Evolutionary conservation across 441 rosid genomes (phyloP).

Genomic region (Adansonia madagascariensis): DNA sequence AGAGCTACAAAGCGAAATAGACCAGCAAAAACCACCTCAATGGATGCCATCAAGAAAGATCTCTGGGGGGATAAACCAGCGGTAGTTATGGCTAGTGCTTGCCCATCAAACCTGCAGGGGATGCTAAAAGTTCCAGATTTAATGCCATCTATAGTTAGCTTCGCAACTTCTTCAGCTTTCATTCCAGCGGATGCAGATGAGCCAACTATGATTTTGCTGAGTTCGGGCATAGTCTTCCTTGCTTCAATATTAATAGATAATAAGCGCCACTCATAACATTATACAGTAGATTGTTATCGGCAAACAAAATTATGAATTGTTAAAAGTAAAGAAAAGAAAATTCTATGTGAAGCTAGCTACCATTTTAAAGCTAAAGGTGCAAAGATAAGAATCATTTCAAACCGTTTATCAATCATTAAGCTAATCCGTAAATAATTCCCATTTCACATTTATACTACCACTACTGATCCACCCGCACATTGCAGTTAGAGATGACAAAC

Average conservation of each 20-base stretch:
- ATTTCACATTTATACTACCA: no score
- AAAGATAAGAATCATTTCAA: no score
- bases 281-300: no score
- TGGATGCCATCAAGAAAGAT: slow-evolving; percentile 54
- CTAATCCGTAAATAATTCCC: no score
- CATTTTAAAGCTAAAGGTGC: no score
- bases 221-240: slow-evolving; percentile 59
- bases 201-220: slow-evolving; percentile 59
- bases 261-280: no score
- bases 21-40: slow-evolving; percentile 66
- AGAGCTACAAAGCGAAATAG: slow-evolving; percentile 54
- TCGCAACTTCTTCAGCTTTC: slow-evolving; percentile 82
- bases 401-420: no score
- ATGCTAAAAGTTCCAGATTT: slow-evolving; percentile 63
- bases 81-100: slow-evolving; percentile 56
- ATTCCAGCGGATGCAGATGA: slow-evolving; percentile 47
- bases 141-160: slow-evolving; percentile 68
- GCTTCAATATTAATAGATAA: slow-evolving; percentile 42
- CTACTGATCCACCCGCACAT: no score
- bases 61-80: slow-evolving; percentile 47
- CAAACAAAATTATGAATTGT: no score
- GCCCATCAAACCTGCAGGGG: slow-evolving; percentile 74
- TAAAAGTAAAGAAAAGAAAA: no score
- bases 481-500: no score
- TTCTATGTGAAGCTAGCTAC: no score